A percentile compares a stretch with the other conserved stretches of the same genome.
These are phyloP conservation scores for Barnettozyma botsteinii DNA, from an alignment of 805 yeast species.

Conservation along the genomic window DNA sequence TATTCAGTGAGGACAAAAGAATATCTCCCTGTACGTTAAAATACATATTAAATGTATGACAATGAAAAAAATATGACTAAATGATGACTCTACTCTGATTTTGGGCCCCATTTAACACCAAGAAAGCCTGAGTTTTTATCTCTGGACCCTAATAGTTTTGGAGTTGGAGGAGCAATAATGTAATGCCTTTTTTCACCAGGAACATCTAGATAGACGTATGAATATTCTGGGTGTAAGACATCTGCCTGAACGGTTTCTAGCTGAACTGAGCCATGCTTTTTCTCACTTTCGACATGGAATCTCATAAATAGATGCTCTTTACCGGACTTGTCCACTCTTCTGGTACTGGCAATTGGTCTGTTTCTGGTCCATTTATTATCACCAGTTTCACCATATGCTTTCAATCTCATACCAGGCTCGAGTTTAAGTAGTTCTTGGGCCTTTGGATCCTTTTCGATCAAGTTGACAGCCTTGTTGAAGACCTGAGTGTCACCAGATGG, in stretches of 20 bases:
- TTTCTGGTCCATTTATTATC: constrained; percentile 81
- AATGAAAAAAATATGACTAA: background rate
- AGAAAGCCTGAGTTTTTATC: constrained; percentile 53
- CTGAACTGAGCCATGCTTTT: constrained; percentile 62
- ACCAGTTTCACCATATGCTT: constrained; percentile 75
- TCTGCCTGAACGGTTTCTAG: constrained; percentile 72
- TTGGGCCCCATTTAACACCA: constrained; percentile 86
- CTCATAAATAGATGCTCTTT: constrained; percentile 78
- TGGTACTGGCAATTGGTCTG: constrained; percentile 70
- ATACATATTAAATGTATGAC: too few species aligned
- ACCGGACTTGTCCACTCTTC: constrained; percentile 67
- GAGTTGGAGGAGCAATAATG: constrained; percentile 56
- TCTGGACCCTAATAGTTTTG: constrained; percentile 33
- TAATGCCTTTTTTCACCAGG: constrained; percentile 65
- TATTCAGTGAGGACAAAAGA: too few species aligned
- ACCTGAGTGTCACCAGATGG: constrained; percentile 92
- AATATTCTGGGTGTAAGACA: constrained; percentile 60
- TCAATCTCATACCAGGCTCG: constrained; percentile 49
- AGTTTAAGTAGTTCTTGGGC: constrained; percentile 51
- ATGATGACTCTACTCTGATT: constrained; percentile 40
- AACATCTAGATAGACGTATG: constrained; percentile 70
- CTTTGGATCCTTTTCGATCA: constrained; percentile 61
- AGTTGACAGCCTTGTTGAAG: constrained; percentile 77
- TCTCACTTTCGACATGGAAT: constrained; percentile 75
- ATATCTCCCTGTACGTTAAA: too few species aligned